Conservation (phyloP, 2,329 filamentous ascomycete genomes). For the Didymella pinodella region DNA sequence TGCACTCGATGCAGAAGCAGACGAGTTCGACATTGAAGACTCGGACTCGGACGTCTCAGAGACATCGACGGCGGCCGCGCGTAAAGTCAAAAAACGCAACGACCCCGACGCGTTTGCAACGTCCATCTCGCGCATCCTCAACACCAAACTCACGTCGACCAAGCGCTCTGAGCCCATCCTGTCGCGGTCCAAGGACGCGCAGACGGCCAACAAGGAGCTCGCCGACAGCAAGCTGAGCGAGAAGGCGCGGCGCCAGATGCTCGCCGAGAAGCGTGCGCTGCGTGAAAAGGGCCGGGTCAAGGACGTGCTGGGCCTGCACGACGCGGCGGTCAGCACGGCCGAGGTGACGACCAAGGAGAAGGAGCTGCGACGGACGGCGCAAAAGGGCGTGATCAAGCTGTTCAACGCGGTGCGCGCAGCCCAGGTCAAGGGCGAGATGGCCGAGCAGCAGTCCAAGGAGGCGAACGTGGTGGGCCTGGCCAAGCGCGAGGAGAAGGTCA, state of each 20-base stretch:
- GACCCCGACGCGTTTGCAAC: constrained; percentile 91
- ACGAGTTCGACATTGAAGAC: constrained; percentile 46
- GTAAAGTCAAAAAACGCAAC: constrained; percentile 80
- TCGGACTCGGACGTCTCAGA: constrained; percentile 43
- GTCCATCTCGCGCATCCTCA: constrained; percentile 91
- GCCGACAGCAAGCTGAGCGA: constrained; percentile 80
- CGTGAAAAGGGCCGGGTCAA: constrained; percentile 87
- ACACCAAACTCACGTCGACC: constrained; percentile 82
- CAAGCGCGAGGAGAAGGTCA: constrained; percentile 84
- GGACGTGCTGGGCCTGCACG: constrained; percentile 77
- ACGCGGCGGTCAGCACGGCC: constrained; percentile 58
- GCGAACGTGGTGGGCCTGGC: constrained; percentile 80
- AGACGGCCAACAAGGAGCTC: constrained; percentile 74
- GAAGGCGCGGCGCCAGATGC: constrained; percentile 79
- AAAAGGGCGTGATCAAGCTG: constrained; percentile 91
- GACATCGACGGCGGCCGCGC: constrained; percentile 42
- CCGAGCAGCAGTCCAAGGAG: constrained; percentile 72
- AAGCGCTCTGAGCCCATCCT: constrained; percentile 92
- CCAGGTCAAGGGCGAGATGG: constrained; percentile 85
- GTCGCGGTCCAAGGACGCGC: constrained; percentile 78
- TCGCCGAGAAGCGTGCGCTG: constrained; percentile 79
- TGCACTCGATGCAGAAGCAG: constrained; percentile 49
- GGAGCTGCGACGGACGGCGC: constrained; percentile 82
- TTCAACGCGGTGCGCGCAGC: constrained; percentile 95
- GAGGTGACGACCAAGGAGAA: constrained; percentile 74